A percentile compares a stretch with the other conserved stretches of the same genome.
These are phyloP conservation scores for Trichoderma hamatum DNA, from an alignment of 2,329 filamentous ascomycete genomes.

Conservation along the genomic window DNA sequence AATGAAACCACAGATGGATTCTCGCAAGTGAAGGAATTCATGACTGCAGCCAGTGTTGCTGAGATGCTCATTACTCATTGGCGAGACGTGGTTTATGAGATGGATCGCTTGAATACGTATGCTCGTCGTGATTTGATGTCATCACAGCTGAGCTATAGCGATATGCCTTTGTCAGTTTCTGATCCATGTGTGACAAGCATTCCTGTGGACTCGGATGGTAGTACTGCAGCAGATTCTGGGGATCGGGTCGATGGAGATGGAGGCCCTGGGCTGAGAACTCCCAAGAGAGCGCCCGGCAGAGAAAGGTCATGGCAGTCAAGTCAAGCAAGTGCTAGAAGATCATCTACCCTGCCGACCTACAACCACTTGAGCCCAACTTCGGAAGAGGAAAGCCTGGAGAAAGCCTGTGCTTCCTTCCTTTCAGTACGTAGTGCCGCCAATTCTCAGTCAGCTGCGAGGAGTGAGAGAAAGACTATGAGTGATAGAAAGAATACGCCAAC, in stretches of 20 bases:
- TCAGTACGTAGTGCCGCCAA: neutral
- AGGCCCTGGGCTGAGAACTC: constrained; percentile 45
- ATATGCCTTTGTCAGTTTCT: constrained; percentile 46
- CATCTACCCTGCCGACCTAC: constrained; percentile 28
- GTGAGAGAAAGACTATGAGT: too few relatives aligned
- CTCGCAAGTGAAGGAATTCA: constrained; percentile 56
- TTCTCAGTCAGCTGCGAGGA: neutral
- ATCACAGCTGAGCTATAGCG: constrained; percentile 26
- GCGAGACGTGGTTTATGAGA: constrained; percentile 64
- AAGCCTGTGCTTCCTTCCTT: neutral
- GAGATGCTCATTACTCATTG: constrained; percentile 70
- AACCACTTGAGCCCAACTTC: constrained; percentile 38
- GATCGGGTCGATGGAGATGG: constrained; percentile 31
- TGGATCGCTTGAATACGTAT: constrained; percentile 51
- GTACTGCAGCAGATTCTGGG: constrained; percentile 23
- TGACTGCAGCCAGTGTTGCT: constrained; percentile 60
- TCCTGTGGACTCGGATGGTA: constrained; percentile 11
- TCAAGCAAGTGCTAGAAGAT: neutral
- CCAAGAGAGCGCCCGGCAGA: constrained; percentile 35
- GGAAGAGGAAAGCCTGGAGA: constrained; percentile 37
- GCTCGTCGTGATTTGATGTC: constrained; percentile 32
- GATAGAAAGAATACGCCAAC: neutral
- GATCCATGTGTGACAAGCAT: constrained; percentile 43
- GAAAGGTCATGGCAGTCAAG: constrained; percentile 31
- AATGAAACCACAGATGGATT: constrained; percentile 28